Conservation (phyloP, 1,284 basidiomycete genomes). For the Heterobasidion occidentale region DNA sequence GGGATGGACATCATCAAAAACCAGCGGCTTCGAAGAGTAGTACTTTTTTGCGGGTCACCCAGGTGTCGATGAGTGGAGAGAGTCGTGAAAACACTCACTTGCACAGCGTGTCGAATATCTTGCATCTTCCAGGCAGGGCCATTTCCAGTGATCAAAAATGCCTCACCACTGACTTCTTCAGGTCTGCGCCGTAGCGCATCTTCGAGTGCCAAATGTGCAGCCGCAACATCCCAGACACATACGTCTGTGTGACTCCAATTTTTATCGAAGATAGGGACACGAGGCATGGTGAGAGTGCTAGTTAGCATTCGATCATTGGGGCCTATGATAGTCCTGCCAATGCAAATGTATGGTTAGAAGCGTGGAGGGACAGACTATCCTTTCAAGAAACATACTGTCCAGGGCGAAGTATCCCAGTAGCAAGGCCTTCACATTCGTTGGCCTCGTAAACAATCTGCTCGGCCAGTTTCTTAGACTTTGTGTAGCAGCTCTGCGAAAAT, state of each 20-base stretch:
- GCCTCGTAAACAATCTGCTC: slow-evolving; percentile 22
- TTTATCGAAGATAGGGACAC: slow-evolving; percentile 22
- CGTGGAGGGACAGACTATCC: not conserved
- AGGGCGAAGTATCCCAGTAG: slow-evolving; percentile 23
- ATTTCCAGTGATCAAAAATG: slow-evolving; percentile 25
- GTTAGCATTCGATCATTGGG: slow-evolving; percentile 25
- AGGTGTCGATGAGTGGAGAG: not conserved
- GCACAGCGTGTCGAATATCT: slow-evolving; percentile 20
- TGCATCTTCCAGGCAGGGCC: slow-evolving; percentile 22
- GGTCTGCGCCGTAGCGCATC: slow-evolving; percentile 19
- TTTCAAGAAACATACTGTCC: slow-evolving; percentile 17
- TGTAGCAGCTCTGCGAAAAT: slow-evolving; percentile 19
- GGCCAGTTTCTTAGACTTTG: slow-evolving; percentile 22
- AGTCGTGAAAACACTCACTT: slow-evolving; percentile 14
- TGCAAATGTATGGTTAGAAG: not conserved
- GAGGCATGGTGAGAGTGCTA: slow-evolving; percentile 20
- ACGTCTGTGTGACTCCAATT: slow-evolving; percentile 21
- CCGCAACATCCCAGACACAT: slow-evolving; percentile 28
- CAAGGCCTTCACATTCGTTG: slow-evolving; percentile 16
- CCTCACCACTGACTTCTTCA: slow-evolving; percentile 20
- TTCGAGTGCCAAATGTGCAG: slow-evolving; percentile 24
- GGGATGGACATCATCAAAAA: slow-evolving; percentile 20
- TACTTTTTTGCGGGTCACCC: slow-evolving; percentile 12
- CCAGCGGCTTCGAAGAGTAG: slow-evolving; percentile 18
- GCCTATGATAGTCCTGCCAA: slow-evolving; percentile 23